These are phyloP conservation scores for Priceomyces castillae DNA, from an alignment of 805 yeast species.

Conservation along the genomic window DNA sequence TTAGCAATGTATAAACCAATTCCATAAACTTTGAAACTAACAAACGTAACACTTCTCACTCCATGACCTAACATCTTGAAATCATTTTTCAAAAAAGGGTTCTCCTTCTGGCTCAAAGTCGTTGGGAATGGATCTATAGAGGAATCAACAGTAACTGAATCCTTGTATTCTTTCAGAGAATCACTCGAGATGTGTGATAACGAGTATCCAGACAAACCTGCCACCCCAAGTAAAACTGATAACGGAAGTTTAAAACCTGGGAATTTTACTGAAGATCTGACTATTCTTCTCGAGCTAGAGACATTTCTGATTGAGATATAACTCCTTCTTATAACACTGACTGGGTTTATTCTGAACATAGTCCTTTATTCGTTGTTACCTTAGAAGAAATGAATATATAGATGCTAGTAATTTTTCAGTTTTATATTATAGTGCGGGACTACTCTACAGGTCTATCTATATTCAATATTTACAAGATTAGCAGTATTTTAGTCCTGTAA, in stretches of 20 bases:
- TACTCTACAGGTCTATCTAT: not conserved
- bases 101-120: conserved; percentile 11
- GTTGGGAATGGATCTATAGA: conserved; percentile 50
- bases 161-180: conserved; percentile 5
- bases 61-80: conserved; percentile 76
- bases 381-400: too few species aligned
- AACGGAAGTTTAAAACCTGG: not conserved
- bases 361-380: not conserved
- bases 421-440: not conserved
- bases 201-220: conserved; percentile 4
- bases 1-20: conserved; percentile 75
- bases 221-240: conserved; percentile 1
- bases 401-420: not conserved
- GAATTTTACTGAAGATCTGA: not conserved
- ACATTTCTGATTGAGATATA: not conserved
- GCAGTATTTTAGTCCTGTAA: not conserved
- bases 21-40: conserved; percentile 81
- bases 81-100: conserved; percentile 23
- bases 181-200: conserved; percentile 2
- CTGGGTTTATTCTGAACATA: conserved; percentile 1
- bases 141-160: conserved; percentile 46
- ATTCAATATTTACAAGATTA: not conserved
- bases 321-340: not conserved
- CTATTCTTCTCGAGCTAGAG: not conserved
- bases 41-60: conserved; percentile 76